phyloP scores from a whole-genome alignment of 371 early-diverging fungal species.

The Conidiobolus incongruus region DNA sequence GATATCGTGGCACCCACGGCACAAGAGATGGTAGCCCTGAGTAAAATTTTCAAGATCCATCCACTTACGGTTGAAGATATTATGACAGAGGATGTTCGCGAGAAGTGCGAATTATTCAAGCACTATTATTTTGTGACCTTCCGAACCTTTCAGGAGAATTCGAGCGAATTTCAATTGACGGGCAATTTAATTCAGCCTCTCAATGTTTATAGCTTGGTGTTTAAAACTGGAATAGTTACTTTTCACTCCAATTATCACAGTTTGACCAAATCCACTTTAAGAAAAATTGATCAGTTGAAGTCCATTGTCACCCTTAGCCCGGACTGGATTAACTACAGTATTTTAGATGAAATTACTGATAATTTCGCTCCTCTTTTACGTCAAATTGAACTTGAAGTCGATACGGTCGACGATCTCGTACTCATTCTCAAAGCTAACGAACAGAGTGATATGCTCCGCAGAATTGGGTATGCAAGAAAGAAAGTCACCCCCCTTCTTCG shows the following conservation, averaged over 20 bases:
- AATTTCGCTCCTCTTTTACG: slow-evolving; percentile 54
- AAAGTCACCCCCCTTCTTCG: slow-evolving; percentile 48
- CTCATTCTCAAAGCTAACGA: slow-evolving; percentile 71
- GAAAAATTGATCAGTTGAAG: slow-evolving; percentile 40
- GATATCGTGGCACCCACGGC: slow-evolving; percentile 61
- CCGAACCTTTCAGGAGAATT: slow-evolving; percentile 45
- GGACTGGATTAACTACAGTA: slow-evolving; percentile 78
- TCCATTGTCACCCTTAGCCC: slow-evolving; percentile 18
- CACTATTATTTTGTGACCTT: slow-evolving; percentile 79
- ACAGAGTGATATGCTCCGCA: slow-evolving; percentile 64
- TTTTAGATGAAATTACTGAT: slow-evolving; percentile 70
- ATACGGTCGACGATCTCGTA: slow-evolving; percentile 75
- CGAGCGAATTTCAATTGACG: slow-evolving; percentile 35
- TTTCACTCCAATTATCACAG: slow-evolving; percentile 55
- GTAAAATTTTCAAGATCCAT: slow-evolving; percentile 39
- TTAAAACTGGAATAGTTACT: slow-evolving; percentile 57
- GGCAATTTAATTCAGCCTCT: slow-evolving; percentile 50
- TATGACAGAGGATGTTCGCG: no score
- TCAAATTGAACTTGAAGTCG: slow-evolving; percentile 66
- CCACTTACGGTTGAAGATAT: no score
- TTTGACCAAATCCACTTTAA: slow-evolving; percentile 45
- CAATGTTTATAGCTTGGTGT: slow-evolving; percentile 64
- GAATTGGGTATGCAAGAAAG: slow-evolving; percentile 67
- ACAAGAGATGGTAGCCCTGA: slow-evolving; percentile 49
- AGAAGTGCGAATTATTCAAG: no score